These are phyloP conservation scores for Trichophaea hybrida DNA, from an alignment of 2,329 filamentous ascomycete genomes.

Conservation along the genomic window DNA sequence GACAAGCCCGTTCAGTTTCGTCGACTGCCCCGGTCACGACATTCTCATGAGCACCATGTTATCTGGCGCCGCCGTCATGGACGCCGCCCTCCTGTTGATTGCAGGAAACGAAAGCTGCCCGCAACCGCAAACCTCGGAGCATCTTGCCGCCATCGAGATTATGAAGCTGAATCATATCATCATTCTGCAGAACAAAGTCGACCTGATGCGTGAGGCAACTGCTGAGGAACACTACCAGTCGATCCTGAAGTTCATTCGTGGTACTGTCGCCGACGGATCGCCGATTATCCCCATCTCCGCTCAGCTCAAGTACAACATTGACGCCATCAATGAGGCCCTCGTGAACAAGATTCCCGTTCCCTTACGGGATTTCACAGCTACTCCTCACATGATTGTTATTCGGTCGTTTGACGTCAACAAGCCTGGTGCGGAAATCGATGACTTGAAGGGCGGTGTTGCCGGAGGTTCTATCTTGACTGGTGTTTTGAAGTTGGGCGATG, in stretches of 20 bases:
- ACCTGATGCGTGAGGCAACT: conserved; percentile 91
- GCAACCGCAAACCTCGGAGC: conserved; percentile 95
- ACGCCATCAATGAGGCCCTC: conserved; percentile 91
- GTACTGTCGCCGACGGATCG: conserved; percentile 86
- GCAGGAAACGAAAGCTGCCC: conserved; percentile 97
- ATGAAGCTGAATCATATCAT: conserved; percentile 99
- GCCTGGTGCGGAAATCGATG: conserved; percentile 95
- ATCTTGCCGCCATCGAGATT: conserved; percentile 97
- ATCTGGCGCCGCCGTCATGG: conserved; percentile 98
- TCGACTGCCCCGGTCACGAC: conserved; percentile 98
- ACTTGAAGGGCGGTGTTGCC: conserved; percentile 95
- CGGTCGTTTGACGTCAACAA: conserved; percentile 99
- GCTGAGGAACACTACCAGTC: conserved; percentile 91
- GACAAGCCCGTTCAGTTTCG: conserved; percentile 47
- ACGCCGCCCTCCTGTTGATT: conserved; percentile 88
- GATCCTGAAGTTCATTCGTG: conserved; percentile 95
- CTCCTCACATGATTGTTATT: conserved; percentile 98
- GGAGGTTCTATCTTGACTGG: conserved; percentile 93
- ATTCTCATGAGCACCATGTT: conserved; percentile 99
- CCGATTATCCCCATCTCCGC: conserved; percentile 95
- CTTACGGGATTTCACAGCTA: conserved; percentile 72
- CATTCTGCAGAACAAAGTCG: conserved; percentile 98
- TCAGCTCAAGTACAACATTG: conserved; percentile 98
- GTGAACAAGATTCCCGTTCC: conserved; percentile 92
- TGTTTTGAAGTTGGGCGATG: conserved; percentile 90